Base-by-base conservation (phyloP, 345 rosid species). In the Rhodamnia rubescens region DNA sequence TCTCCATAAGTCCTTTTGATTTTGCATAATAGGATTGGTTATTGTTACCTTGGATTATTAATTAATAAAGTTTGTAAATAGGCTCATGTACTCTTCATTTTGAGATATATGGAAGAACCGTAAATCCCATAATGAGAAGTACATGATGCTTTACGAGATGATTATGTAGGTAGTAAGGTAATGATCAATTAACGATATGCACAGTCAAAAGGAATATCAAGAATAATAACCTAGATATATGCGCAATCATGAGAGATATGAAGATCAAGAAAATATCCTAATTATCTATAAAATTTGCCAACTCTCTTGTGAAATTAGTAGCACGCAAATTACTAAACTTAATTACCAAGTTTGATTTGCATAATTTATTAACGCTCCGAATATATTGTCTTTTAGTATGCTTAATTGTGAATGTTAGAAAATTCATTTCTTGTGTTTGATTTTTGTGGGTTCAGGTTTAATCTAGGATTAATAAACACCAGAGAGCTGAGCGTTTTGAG, bases 401-500 rank as follows among this genome's bases (percentile, higher is more conserved):
- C 75, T 29, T 16, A 61, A 29, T 15, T 7, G 21, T 2, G 0
- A 59, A 40, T 29, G 42, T 15, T 61, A 13, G 40, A 59, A 59
- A n/a, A 59, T 61, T 61, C 74, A 27, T 7, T 59, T 27, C 74
- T 32, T 18, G 11, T 4, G 44, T 29, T 29, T 29, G 75, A 64
- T 32, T 29, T 22, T 64, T 3, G 2, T 27, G 40, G 21, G 42
- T 61, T 27, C 0, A 0, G 40, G 11, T 64, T 29, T 32, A 32
- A 64, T 15, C 0, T 64, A 64, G 44, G 12, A 32, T 0, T 16
- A 8, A 64, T 8, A 32, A 61, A 29, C 21, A 16, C 24, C 16
- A 1, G 24, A 64, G 44, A 8, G 21, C 18, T n/a, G 21, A 64
- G 44, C 3, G 0, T 18, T 32, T 32, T 0, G 40, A 0, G 11